These are phyloP conservation scores for Aegilops longissima DNA, from an alignment of 176 grass and related monocot species.

Conservation along the genomic window DNA sequence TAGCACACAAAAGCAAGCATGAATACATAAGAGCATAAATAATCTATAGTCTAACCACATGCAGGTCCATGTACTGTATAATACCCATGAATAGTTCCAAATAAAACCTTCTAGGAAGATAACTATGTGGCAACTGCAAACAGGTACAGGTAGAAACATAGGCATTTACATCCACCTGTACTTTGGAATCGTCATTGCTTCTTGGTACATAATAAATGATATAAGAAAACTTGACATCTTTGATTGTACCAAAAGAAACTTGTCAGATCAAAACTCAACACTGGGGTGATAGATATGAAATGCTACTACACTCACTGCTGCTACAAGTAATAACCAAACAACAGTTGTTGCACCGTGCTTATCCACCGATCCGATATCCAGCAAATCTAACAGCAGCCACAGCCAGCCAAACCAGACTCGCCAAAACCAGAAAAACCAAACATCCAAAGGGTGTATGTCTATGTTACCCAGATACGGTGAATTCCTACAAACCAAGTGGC, in stretches of 20 bases:
- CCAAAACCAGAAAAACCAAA: not conserved
- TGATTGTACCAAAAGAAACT: not conserved
- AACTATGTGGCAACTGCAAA: not conserved
- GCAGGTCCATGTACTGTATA: not conserved
- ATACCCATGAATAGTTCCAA: not conserved
- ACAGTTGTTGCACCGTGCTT: not conserved
- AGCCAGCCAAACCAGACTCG: not conserved
- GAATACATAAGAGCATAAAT: not conserved
- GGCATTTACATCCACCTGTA: not conserved
- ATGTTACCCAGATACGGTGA: not conserved
- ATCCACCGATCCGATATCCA: not conserved
- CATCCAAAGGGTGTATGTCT: not conserved
- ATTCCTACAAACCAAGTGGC: not conserved
- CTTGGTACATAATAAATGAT: not conserved
- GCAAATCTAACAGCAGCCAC: not conserved
- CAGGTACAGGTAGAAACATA: not conserved
- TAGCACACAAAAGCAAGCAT: not conserved
- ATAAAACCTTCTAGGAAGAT: not conserved
- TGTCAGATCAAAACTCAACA: not conserved
- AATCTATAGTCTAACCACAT: conserved; percentile 8
- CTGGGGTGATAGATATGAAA: not conserved
- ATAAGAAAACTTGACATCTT: not conserved
- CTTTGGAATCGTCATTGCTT: not conserved
- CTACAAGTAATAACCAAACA: not conserved
- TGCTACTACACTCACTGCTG: not conserved